A percentile compares a stretch with the other conserved stretches of the same genome.
Conservation (phyloP, 345 rosid species). For the Moringa oleifera region DNA sequence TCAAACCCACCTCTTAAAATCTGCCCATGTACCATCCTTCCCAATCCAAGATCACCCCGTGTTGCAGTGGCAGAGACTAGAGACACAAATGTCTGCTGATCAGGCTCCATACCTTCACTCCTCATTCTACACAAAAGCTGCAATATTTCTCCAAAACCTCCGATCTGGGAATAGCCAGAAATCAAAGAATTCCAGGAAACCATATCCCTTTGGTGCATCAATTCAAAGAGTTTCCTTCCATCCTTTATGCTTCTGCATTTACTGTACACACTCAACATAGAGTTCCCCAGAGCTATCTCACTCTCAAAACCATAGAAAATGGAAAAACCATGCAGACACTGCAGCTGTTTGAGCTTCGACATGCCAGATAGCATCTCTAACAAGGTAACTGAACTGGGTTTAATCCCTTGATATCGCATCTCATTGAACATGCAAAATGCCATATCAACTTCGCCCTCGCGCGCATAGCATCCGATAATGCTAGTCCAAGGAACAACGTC, state of each 20-base stretch:
- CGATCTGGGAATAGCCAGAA: conserved; percentile 37
- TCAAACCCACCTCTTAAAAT: conserved; percentile 40
- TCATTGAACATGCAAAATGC: conserved; percentile 33
- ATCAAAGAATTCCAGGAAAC: conserved; percentile 57
- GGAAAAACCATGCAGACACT: conserved; percentile 45
- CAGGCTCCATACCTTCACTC: conserved; percentile 34
- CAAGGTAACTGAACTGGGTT: conserved; percentile 51
- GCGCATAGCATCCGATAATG: conserved; percentile 45
- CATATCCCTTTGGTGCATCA: conserved; percentile 42
- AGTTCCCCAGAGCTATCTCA: conserved; percentile 33
- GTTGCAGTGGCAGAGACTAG: conserved; percentile 33
- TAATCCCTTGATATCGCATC: conserved; percentile 39
- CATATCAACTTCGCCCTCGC: conserved; percentile 23
- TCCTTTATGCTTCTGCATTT: conserved; percentile 35
- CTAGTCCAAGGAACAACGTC: conserved; percentile 47
- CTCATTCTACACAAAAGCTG: conserved; percentile 39
- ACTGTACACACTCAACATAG: conserved; percentile 38
- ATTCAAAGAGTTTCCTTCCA: conserved; percentile 40
- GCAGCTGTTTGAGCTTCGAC: conserved; percentile 28
- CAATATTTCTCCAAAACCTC: conserved; percentile 29
- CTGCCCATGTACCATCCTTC: conserved; percentile 53
- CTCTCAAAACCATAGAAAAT: conserved; percentile 37
- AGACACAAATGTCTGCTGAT: conserved; percentile 43
- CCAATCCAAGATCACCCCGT: conserved; percentile 34
- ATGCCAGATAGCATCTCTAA: conserved; percentile 42